phyloP scores from a whole-genome alignment of 345 rosid species.

The Boechera retrofracta region DNA sequence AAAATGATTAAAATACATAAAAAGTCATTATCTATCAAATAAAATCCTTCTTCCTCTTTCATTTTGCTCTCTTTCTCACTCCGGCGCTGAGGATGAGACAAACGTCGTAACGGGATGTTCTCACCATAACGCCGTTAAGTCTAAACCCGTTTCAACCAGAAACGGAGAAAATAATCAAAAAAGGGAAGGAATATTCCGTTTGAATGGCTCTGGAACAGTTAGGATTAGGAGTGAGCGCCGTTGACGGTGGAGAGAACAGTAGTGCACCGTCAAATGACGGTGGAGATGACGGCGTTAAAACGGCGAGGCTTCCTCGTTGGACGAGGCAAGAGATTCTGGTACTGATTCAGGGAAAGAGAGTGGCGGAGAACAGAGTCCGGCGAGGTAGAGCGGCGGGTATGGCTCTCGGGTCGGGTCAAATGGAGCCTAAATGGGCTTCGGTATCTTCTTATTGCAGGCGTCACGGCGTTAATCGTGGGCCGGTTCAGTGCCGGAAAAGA shows the following conservation, averaged over 20 bases:
- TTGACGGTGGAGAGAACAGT: slow-evolving; percentile 52
- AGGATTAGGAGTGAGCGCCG: slow-evolving; percentile 49
- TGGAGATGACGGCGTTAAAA: slow-evolving; percentile 66
- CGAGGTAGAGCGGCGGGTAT: slow-evolving; percentile 74
- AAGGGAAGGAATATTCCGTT: slow-evolving; percentile 5
- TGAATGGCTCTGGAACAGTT: slow-evolving; percentile 66
- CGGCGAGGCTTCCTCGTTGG: slow-evolving; percentile 94
- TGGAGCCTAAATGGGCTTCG: slow-evolving; percentile 95
- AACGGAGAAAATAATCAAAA: background rate
- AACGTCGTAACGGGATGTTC: slow-evolving; percentile 55
- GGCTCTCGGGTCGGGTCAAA: slow-evolving; percentile 70
- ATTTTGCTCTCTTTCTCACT: slow-evolving; percentile 6
- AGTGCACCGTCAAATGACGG: slow-evolving; percentile 50
- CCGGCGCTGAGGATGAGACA: slow-evolving; percentile 10
- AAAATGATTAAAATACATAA: background rate
- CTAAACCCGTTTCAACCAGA: slow-evolving; percentile 29
- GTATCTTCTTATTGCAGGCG: slow-evolving; percentile 87
- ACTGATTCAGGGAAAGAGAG: slow-evolving; percentile 90
- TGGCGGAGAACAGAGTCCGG: slow-evolving; percentile 86
- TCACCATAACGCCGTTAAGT: slow-evolving; percentile 56
- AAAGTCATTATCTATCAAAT: slow-evolving; percentile 36
- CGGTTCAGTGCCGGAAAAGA: slow-evolving; percentile 97
- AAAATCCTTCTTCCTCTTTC: slow-evolving; percentile 21
- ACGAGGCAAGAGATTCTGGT: slow-evolving; percentile 95
- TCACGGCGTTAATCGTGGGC: slow-evolving; percentile 95